Evolutionary conservation across 1,284 basidiomycete species (phyloP).

Genomic region (Farysia itapuensis): DNA sequence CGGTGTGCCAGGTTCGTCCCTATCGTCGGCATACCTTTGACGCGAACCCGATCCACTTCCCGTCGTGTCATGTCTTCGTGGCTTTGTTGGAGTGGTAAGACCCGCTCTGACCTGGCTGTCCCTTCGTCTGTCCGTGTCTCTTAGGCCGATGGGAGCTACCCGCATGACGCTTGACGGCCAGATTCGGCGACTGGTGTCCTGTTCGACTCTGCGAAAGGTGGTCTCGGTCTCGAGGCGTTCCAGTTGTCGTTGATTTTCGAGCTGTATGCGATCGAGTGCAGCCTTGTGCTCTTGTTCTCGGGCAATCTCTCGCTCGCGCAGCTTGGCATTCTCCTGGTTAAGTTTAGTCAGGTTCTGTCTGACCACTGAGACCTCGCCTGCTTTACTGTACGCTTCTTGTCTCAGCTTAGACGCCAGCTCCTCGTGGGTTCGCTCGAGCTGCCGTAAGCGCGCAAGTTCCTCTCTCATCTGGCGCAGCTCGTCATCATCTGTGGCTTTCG

Average conservation of each 20-base stretch:
- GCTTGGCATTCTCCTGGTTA: constrained; percentile 35
- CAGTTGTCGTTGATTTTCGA: constrained; percentile 37
- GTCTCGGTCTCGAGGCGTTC: constrained; percentile 44
- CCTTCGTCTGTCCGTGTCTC: constrained; percentile 12
- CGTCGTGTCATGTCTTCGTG: no score
- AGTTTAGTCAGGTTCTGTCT: constrained; percentile 41
- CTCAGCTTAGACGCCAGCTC: constrained; percentile 30
- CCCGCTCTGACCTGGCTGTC: constrained; percentile 32
- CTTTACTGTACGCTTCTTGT: constrained; percentile 34
- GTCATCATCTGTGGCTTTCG: not conserved
- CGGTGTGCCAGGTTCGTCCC: constrained; percentile 23
- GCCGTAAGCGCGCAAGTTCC: constrained; percentile 22
- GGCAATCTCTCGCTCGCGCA: constrained; percentile 31
- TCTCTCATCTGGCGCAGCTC: constrained; percentile 16
- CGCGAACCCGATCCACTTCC: constrained; percentile 22
- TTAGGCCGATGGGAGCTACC: constrained; percentile 17
- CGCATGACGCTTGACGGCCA: constrained; percentile 46
- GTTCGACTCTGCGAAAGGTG: constrained; percentile 47
- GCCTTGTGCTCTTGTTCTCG: constrained; percentile 36
- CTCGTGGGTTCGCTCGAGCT: constrained; percentile 29
- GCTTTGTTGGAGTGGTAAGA: constrained; percentile 31
- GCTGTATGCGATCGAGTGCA: constrained; percentile 29
- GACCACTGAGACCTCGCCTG: constrained; percentile 46
- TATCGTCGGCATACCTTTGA: constrained; percentile 7
- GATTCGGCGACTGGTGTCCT: constrained; percentile 42